Percentiles rank a stretch among this genome's conserved stretches.
Conservation (phyloP, 176 grass and related monocot species). For the Dendrocalamus sinicus region DNA sequence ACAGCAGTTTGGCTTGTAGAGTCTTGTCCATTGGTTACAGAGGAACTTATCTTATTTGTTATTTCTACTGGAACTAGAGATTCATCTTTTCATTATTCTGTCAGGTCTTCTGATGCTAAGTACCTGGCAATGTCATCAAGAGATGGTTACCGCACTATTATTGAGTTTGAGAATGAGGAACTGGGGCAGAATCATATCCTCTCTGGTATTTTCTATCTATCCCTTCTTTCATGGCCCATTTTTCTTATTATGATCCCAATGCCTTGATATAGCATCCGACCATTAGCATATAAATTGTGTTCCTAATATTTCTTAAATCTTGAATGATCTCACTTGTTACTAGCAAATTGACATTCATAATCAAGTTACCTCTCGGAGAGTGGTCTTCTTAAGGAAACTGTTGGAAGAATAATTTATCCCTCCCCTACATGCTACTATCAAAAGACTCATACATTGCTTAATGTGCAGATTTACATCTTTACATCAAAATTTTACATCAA, state of each 20-base stretch:
- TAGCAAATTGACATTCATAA: background rate
- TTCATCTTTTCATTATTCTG: conserved; percentile 18
- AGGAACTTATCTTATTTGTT: background rate
- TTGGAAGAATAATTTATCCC: too few species aligned
- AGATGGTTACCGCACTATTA: conserved; percentile 91
- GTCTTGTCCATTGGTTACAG: background rate
- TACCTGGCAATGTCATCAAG: conserved; percentile 77
- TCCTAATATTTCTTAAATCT: background rate
- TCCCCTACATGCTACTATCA: too few species aligned
- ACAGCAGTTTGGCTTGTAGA: conserved; percentile 1
- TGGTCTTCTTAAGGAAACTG: background rate
- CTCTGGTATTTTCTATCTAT: conserved; percentile 54
- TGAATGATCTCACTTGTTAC: background rate
- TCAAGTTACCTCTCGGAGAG: background rate
- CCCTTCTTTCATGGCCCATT: background rate
- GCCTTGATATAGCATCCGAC: conserved; percentile 10
- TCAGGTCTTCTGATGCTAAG: conserved; percentile 88
- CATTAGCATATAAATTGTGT: background rate
- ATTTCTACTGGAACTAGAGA: background rate
- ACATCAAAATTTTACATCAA: too few species aligned
- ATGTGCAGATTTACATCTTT: too few species aligned
- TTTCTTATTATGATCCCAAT: background rate
- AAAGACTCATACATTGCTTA: too few species aligned
- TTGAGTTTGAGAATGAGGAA: conserved; percentile 91
- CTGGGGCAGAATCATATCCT: conserved; percentile 59